phyloP scores from a whole-genome alignment of 371 early-diverging fungal species.

The Mucor indicus region DNA sequence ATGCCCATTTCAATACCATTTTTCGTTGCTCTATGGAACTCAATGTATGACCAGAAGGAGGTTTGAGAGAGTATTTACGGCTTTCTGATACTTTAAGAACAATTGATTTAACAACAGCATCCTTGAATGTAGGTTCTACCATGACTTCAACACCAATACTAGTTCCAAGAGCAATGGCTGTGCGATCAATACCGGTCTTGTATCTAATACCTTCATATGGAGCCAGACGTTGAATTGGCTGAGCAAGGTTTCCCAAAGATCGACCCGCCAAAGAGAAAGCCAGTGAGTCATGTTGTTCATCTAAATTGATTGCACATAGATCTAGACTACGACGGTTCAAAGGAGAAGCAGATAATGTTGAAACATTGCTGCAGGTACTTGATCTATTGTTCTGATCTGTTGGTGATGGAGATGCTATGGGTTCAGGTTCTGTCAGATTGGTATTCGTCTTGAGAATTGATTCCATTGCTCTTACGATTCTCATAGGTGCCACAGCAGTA shows the following conservation, averaged over 20 bases:
- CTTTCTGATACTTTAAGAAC: slow-evolving; percentile 20
- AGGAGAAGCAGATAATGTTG: too few relatives aligned
- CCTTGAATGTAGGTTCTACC: slow-evolving; percentile 22
- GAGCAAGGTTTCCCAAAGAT: slow-evolving; percentile 17
- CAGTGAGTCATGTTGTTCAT: slow-evolving; percentile 38
- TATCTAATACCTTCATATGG: slow-evolving; percentile 39
- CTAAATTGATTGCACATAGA: slow-evolving; percentile 22
- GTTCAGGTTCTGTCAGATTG: too few relatives aligned
- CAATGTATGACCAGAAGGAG: slow-evolving; percentile 24
- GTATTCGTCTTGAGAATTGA: slow-evolving; percentile 2
- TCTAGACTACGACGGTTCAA: slow-evolving; percentile 15
- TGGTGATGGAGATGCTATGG: background rate
- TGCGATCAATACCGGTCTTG: slow-evolving; percentile 32
- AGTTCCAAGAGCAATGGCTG: slow-evolving; percentile 42
- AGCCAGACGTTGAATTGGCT: slow-evolving; percentile 7
- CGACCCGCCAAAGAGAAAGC: slow-evolving; percentile 31
- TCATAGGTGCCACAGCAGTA: slow-evolving; percentile 4
- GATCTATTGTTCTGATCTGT: too few relatives aligned
- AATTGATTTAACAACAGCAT: slow-evolving; percentile 22
- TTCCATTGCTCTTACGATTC: slow-evolving; percentile 28
- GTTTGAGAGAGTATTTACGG: slow-evolving; percentile 25
- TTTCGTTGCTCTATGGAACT: slow-evolving; percentile 9
- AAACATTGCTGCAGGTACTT: background rate
- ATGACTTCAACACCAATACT: slow-evolving; percentile 35
- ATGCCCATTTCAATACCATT: slow-evolving; percentile 40